phyloP scores from a whole-genome alignment of 1,139 yeast genomes.

The Kodamaea ohmeri region DNA sequence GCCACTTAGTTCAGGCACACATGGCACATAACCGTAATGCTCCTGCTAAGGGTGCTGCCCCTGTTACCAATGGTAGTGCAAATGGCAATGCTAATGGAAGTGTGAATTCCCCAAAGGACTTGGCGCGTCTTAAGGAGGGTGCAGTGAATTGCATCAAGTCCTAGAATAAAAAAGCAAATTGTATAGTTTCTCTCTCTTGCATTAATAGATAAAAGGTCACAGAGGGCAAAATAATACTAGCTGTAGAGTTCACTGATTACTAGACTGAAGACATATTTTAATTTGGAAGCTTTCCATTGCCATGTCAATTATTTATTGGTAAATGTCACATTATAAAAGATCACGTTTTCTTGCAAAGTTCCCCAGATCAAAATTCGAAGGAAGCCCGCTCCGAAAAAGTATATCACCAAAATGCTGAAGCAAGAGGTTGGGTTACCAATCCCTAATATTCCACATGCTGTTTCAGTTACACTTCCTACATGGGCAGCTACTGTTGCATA shows the following conservation, averaged over 20 bases:
- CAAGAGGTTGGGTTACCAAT: slow-evolving; percentile 76
- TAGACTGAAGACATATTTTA: too few species aligned
- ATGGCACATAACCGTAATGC: slow-evolving; percentile 82
- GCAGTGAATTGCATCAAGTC: slow-evolving; percentile 61
- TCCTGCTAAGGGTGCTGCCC: slow-evolving; percentile 12
- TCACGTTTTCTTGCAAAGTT: slow-evolving; percentile 15
- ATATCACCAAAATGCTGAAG: slow-evolving; percentile 20
- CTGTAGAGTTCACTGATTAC: too few species aligned
- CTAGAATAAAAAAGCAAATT: slow-evolving; percentile 10
- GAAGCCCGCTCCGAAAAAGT: slow-evolving; percentile 1
- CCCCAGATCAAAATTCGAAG: slow-evolving; percentile 3
- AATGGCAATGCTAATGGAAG: slow-evolving; percentile 10
- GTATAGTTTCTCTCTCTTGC: slow-evolving; percentile 13
- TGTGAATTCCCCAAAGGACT: slow-evolving; percentile 29
- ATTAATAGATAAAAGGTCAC: slow-evolving; percentile 15
- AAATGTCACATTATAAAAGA: neutral
- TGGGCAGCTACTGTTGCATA: slow-evolving; percentile 93
- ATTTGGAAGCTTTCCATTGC: too few species aligned
- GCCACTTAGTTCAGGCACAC: slow-evolving; percentile 96
- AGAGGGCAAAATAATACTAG: too few species aligned
- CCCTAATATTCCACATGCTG: slow-evolving; percentile 91
- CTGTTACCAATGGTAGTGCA: slow-evolving; percentile 9
- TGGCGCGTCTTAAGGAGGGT: slow-evolving; percentile 63
- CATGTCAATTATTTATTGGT: too few species aligned
- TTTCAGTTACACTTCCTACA: slow-evolving; percentile 88